These are phyloP conservation scores for Saturnispora galanensis DNA, from an alignment of 805 yeast genomes.

Conservation along the genomic window DNA sequence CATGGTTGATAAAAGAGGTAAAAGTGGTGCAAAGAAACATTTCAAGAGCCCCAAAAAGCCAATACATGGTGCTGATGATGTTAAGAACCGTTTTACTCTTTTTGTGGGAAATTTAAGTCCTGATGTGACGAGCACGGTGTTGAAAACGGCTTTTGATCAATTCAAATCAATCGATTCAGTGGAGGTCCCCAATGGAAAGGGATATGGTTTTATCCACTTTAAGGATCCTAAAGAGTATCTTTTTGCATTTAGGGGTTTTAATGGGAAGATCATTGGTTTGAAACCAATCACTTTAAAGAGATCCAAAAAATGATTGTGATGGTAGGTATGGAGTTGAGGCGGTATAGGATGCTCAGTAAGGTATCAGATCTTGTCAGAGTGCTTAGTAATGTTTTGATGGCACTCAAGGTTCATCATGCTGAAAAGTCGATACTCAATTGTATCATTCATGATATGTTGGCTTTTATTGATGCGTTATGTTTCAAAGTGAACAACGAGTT, in stretches of 20 bases:
- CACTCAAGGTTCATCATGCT: slow-evolving; percentile 10
- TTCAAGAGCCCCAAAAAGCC: too few species aligned
- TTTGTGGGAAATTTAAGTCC: slow-evolving; percentile 69
- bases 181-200: slow-evolving; percentile 55
- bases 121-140: slow-evolving; percentile 51
- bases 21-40: too few species aligned
- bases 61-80: not conserved
- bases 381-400: slow-evolving; percentile 7
- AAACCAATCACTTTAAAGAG: slow-evolving; percentile 62
- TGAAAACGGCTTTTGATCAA: slow-evolving; percentile 43
- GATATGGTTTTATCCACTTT: slow-evolving; percentile 71
- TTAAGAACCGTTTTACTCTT: slow-evolving; percentile 35
- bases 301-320: slow-evolving; percentile 38
- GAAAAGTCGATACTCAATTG: slow-evolving; percentile 5
- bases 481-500: not conserved
- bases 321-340: too few species aligned
- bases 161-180: slow-evolving; percentile 49
- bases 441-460: slow-evolving; percentile 8
- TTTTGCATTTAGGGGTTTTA: slow-evolving; percentile 62
- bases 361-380: slow-evolving; percentile 9
- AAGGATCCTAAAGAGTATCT: slow-evolving; percentile 55
- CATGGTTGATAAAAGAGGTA: too few species aligned
- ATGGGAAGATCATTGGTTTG: slow-evolving; percentile 66
- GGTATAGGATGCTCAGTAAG: not conserved
- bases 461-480: slow-evolving; percentile 7